A percentile compares a stretch with the other conserved stretches of the same genome.
Conservation (phyloP, 257 asterid species). For the Fraxinus cuspidata region DNA sequence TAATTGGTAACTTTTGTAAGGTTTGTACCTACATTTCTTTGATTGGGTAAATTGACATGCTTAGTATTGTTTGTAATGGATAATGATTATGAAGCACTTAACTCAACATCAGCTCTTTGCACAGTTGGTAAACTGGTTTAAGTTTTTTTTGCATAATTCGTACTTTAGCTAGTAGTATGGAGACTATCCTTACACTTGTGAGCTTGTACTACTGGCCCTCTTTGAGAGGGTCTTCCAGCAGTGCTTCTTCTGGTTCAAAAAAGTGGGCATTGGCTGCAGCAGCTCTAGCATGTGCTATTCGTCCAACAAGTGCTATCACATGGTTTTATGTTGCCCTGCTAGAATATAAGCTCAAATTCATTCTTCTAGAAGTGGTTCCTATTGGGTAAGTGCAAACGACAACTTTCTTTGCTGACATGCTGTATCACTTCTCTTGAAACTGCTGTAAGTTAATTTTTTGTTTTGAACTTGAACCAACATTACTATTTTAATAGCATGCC, state of each 20-base stretch:
- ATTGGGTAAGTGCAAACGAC: constrained; percentile 62
- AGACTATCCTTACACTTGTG: constrained; percentile 81
- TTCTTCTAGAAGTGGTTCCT: constrained; percentile 72
- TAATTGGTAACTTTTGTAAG: not conserved
- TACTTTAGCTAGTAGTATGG: constrained; percentile 81
- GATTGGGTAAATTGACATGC: not conserved
- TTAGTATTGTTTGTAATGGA: constrained; percentile 7
- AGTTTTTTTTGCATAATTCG: constrained; percentile 91
- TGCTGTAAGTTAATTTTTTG: not conserved
- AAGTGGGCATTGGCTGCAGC: constrained; percentile 70
- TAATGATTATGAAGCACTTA: constrained; percentile 47
- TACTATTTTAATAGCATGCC: not conserved
- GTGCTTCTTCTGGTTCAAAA: constrained; percentile 50
- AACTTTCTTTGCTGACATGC: constrained; percentile 6
- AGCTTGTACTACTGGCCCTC: constrained; percentile 94
- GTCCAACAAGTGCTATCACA: constrained; percentile 92
- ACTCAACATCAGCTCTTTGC: constrained; percentile 72
- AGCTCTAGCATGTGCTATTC: constrained; percentile 83
- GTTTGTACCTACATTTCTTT: constrained; percentile 5
- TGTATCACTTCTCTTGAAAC: constrained; percentile 11
- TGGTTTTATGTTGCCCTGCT: constrained; percentile 82
- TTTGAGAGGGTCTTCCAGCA: constrained; percentile 49
- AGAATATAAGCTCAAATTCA: constrained; percentile 65
- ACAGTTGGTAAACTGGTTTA: constrained; percentile 88
- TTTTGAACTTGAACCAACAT: not conserved